Percentiles rank a stretch among this genome's conserved stretches.
Conservation (phyloP, 768 basidiomycete species). For the Naganishia kalamii region DNA sequence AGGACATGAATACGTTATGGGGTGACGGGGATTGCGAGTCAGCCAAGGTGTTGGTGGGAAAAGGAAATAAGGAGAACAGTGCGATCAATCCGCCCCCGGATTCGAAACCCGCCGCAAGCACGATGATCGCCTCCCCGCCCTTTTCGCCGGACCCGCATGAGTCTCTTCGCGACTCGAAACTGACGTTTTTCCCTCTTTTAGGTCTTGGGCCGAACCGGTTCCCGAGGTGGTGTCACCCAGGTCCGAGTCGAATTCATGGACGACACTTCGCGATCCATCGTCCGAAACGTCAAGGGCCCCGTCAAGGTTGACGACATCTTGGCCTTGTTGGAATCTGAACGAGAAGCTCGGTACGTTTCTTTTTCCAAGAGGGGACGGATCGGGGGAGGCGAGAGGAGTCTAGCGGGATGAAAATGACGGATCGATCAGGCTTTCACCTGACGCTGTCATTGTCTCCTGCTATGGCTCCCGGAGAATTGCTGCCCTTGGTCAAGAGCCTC, state of each 20-base stretch:
- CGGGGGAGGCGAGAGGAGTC: background rate
- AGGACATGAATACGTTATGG: too few relatives aligned
- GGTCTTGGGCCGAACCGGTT: slow-evolving; percentile 98
- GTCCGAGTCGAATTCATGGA: slow-evolving; percentile 99
- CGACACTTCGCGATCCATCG: slow-evolving; percentile 88
- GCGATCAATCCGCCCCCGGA: too few relatives aligned
- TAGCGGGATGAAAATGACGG: background rate
- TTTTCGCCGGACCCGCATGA: background rate
- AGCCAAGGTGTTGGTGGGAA: too few relatives aligned
- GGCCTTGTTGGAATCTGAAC: slow-evolving; percentile 92
- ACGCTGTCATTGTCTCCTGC: too few relatives aligned
- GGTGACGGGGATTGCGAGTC: too few relatives aligned
- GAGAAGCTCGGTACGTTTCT: slow-evolving; percentile 84
- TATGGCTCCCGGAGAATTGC: too few relatives aligned
- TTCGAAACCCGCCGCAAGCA: too few relatives aligned
- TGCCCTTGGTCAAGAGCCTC: too few relatives aligned
- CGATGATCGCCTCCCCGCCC: background rate
- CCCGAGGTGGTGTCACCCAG: slow-evolving; percentile 97
- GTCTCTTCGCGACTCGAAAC: background rate
- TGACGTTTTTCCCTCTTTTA: slow-evolving; percentile 41
- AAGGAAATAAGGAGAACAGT: too few relatives aligned
- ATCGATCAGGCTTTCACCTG: background rate
- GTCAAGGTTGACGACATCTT: slow-evolving; percentile 94
- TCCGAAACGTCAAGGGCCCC: slow-evolving; percentile 98
- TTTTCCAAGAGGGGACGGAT: background rate